These are phyloP conservation scores for Phoenix roebelenii DNA, from an alignment of 176 grass and related monocot genomes.

Conservation along the genomic window DNA sequence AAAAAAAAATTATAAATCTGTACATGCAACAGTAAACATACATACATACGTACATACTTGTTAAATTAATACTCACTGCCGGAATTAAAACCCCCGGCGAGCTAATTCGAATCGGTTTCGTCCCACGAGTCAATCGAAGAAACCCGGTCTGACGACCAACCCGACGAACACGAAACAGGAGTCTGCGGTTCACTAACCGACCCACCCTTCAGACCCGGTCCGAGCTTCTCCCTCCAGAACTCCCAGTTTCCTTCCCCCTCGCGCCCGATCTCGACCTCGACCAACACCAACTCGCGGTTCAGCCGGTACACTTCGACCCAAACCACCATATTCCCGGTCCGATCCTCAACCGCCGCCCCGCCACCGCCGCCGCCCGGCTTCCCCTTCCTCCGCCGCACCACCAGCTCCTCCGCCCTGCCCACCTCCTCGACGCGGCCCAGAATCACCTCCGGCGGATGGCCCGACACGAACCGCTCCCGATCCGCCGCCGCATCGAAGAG, in stretches of 20 bases:
- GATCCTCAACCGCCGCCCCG: slow-evolving; percentile 13
- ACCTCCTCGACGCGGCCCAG: slow-evolving; percentile 26
- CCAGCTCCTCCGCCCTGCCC: slow-evolving; percentile 1
- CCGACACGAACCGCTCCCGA: slow-evolving; percentile 19
- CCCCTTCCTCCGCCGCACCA: slow-evolving; percentile 12
- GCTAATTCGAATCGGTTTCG: not conserved
- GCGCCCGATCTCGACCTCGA: slow-evolving; percentile 15
- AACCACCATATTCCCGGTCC: slow-evolving; percentile 12
- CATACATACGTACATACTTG: too few species aligned
- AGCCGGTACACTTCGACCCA: slow-evolving; percentile 24
- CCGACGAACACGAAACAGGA: not conserved
- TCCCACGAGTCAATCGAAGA: not conserved
- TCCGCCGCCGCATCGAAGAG: slow-evolving; percentile 2
- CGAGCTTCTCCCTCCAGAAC: slow-evolving; percentile 26
- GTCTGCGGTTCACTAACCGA: not conserved
- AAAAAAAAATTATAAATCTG: too few species aligned
- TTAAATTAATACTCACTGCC: too few species aligned
- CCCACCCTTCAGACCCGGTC: slow-evolving; percentile 2
- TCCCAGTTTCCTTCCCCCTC: slow-evolving; percentile 1
- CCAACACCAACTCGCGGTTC: slow-evolving; percentile 16
- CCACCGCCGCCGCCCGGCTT: slow-evolving; percentile 11
- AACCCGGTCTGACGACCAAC: not conserved
- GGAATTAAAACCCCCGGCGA: not conserved
- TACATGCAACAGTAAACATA: too few species aligned
- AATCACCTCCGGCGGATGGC: not conserved